Base-by-base conservation (phyloP, 2,329 filamentous ascomycete genomes). In the Phaeosphaeria sp. region DNA sequence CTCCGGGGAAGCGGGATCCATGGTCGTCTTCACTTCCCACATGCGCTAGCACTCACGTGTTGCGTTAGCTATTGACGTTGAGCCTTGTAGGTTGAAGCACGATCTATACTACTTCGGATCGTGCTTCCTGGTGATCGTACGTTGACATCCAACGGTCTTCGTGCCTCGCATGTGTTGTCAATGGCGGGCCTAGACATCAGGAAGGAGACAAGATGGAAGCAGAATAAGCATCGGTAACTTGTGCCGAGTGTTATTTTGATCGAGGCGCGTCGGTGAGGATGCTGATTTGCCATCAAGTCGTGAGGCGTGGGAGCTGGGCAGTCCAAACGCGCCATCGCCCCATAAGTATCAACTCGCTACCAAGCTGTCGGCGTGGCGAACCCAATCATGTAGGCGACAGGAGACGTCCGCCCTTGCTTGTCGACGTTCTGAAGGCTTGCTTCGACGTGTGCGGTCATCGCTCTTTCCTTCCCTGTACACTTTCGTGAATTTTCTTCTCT, bases 291-390 rank as follows among this genome's bases (percentile, higher is more conserved):
- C 30, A 36, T 36, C 30, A 36, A 63, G 51, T 49, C 53, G 59
- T 42, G 49, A 58, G 58, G 60, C 56, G 59, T 65, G 53, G 53
- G 63, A 45, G 47, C 61, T 56, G 55, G 57, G 56, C 30, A 30
- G 8, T 13, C 45, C 58, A 57, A 27, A 58, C 60, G 60, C 48
- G 59, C 68, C 59, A 36, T 36, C 30, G 30, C 30, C 30, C 30
- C 30, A 36, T 36, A 60, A 68, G 61, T 66, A 56, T 64, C 64
- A 64, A 61, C 65, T 75, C 73, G 73, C 59, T 73, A 72, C 74
- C 74, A 73, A 43, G 11, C 66, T 68, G 67, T 69, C 72, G 74
- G 73, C 55, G 61, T 60, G 8, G 4, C 2, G 20, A 18, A 43
- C 20, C 40, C 65, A 69, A 71, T 67, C 57, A 67, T 45, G 49